These are phyloP conservation scores for Excoecaria cochinchinensis DNA, from an alignment of 345 rosid species.

Conservation along the genomic window DNA sequence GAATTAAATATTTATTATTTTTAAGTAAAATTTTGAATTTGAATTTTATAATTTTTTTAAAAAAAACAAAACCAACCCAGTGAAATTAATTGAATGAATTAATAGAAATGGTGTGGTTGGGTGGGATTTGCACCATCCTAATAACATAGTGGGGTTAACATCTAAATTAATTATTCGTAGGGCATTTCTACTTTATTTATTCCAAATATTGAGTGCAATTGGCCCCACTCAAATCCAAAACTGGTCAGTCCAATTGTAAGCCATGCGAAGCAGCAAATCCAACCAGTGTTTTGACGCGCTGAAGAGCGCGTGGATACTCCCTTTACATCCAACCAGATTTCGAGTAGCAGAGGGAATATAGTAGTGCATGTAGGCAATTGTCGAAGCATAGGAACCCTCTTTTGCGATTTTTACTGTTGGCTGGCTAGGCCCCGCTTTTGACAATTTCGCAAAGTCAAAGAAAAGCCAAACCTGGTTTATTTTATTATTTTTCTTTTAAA, in stretches of 20 bases:
- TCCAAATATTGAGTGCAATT: conserved; percentile 4
- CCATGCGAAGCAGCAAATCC: background rate
- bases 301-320: background rate
- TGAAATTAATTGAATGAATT: too few species aligned
- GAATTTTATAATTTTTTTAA: too few species aligned
- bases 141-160: conserved; percentile 1
- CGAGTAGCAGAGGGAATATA: conserved; percentile 12
- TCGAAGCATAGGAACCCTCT: conserved; percentile 16
- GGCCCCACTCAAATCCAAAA: background rate
- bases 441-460: conserved; percentile 63
- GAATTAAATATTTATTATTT: too few species aligned
- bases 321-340: conserved; percentile 22
- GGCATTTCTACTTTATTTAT: conserved; percentile 8
- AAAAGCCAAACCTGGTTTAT: conserved; percentile 29
- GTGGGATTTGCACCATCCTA: conserved; percentile 9
- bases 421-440: conserved; percentile 47
- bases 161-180: conserved; percentile 2
- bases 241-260: background rate
- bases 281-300: background rate
- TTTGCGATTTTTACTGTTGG: background rate
- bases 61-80: too few species aligned
- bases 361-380: conserved; percentile 13
- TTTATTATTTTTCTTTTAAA: too few species aligned
- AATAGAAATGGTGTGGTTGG: background rate
- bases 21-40: too few species aligned